A percentile compares a stretch with the other conserved stretches of the same genome.
Evolutionary conservation across 345 rosid genomes (phyloP).

Genomic region (Syzygium jambos): DNA sequence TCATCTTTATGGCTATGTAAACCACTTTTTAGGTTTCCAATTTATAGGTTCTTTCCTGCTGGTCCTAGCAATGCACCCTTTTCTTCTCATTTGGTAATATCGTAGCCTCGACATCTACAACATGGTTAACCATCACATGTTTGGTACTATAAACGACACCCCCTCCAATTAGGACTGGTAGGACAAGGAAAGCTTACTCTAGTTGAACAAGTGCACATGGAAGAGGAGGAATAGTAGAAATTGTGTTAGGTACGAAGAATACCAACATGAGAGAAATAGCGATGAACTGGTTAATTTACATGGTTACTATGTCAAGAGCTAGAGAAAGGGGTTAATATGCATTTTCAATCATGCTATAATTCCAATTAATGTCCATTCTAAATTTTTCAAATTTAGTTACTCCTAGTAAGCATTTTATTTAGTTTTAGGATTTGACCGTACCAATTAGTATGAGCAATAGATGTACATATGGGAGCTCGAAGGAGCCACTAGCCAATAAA

Average conservation of each 20-base stretch:
- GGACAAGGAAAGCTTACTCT: not conserved
- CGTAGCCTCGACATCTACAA: not conserved
- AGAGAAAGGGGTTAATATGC: not conserved
- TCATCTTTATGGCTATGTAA: not conserved
- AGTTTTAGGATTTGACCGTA: not conserved
- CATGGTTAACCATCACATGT: not conserved
- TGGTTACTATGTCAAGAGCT: not conserved
- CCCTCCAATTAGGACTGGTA: not conserved
- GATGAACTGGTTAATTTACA: too few relatives aligned
- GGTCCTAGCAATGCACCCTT: not conserved
- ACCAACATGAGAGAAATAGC: not conserved
- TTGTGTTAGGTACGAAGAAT: not conserved
- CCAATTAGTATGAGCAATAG: not conserved
- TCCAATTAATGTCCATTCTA: not conserved
- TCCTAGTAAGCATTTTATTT: not conserved
- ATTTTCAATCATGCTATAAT: not conserved
- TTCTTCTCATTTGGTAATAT: not conserved
- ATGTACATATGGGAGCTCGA: not conserved
- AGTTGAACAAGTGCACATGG: not conserved
- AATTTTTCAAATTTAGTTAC: not conserved
- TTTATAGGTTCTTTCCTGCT: not conserved
- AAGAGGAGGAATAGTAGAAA: not conserved
- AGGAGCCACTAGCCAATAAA: not conserved
- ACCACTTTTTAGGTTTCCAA: not conserved
- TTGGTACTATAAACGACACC: not conserved